Evolutionary conservation across 352 stramenopile genomes (phyloP).

Genomic region (Phytophthora vignae): DNA sequence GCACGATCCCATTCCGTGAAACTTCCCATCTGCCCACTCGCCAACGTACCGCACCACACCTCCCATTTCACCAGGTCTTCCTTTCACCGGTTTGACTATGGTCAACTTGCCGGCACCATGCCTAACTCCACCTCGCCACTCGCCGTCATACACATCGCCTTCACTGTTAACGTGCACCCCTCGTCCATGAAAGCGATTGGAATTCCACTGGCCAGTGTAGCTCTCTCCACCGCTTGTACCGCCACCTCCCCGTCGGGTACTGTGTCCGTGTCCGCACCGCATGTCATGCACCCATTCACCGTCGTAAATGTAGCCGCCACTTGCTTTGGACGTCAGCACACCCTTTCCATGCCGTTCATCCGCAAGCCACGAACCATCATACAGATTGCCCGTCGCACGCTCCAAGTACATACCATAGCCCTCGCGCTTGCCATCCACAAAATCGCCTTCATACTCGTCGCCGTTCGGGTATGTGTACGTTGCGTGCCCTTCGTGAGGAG

Average conservation of each 20-base stretch:
- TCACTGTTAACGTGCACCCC: conserved; percentile 72
- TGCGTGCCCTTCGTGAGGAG: conserved; percentile 54
- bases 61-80: conserved; percentile 29
- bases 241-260: conserved; percentile 62
- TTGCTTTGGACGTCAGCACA: conserved; percentile 64
- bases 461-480: conserved; percentile 74
- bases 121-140: conserved; percentile 61
- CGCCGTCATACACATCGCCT: conserved; percentile 74
- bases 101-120: conserved; percentile 74
- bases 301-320: conserved; percentile 76
- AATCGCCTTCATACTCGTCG: conserved; percentile 84
- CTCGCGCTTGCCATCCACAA: conserved; percentile 69
- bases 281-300: conserved; percentile 81
- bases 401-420: conserved; percentile 82
- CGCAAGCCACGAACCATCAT: conserved; percentile 76
- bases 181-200: conserved; percentile 72
- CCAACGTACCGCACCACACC: conserved; percentile 71
- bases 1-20: conserved; percentile 85
- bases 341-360: conserved; percentile 78
- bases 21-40: conserved; percentile 66
- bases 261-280: conserved; percentile 74
- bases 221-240: conserved; percentile 51
- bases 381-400: conserved; percentile 76
- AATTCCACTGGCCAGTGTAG: conserved; percentile 73
- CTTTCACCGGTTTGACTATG: conserved; percentile 22